Conservation (phyloP, 768 basidiomycete species). For the Leccinellum luteum region DNA sequence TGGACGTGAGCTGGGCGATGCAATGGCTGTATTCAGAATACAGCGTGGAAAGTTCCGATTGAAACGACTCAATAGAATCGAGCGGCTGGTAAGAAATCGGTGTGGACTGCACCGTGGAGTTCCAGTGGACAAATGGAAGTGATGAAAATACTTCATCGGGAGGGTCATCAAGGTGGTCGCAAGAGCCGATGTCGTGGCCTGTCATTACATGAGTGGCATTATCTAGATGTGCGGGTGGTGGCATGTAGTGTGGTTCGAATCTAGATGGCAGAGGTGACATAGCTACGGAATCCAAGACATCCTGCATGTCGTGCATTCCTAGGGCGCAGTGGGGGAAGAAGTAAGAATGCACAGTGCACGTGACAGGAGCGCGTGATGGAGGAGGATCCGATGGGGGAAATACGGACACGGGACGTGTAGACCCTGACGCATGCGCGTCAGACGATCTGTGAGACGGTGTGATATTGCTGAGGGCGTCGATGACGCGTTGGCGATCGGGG, state of each 20-base stretch:
- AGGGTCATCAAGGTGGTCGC: slow-evolving; percentile 15
- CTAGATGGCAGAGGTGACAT: slow-evolving; percentile 11
- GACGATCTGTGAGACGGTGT: slow-evolving; percentile 5
- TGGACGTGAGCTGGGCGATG: slow-evolving; percentile 41
- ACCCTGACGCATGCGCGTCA: slow-evolving; percentile 20
- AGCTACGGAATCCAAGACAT: slow-evolving; percentile 6
- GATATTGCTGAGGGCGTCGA: slow-evolving; percentile 21
- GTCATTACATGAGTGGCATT: slow-evolving; percentile 2
- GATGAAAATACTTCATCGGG: slow-evolving; percentile 8
- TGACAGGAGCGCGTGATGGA: neutral
- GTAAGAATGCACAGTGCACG: slow-evolving; percentile 7
- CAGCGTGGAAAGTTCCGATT: slow-evolving; percentile 40
- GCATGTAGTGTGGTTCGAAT: slow-evolving; percentile 13
- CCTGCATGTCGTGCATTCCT: slow-evolving; percentile 13
- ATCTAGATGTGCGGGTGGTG: slow-evolving; percentile 10
- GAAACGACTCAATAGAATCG: slow-evolving; percentile 30
- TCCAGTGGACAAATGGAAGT: slow-evolving; percentile 28
- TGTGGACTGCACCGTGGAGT: slow-evolving; percentile 19
- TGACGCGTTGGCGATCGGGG: slow-evolving; percentile 29
- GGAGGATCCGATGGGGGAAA: slow-evolving; percentile 3
- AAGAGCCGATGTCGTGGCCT: slow-evolving; percentile 2
- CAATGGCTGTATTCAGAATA: slow-evolving; percentile 51
- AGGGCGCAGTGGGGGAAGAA: slow-evolving; percentile 10
- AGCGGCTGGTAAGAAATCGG: slow-evolving; percentile 1
- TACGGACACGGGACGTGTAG: slow-evolving; percentile 5